Percentiles rank a stretch among this genome's conserved stretches.
These are phyloP conservation scores for Gossypium laxum DNA, from an alignment of 441 rosid species.

Conservation along the genomic window DNA sequence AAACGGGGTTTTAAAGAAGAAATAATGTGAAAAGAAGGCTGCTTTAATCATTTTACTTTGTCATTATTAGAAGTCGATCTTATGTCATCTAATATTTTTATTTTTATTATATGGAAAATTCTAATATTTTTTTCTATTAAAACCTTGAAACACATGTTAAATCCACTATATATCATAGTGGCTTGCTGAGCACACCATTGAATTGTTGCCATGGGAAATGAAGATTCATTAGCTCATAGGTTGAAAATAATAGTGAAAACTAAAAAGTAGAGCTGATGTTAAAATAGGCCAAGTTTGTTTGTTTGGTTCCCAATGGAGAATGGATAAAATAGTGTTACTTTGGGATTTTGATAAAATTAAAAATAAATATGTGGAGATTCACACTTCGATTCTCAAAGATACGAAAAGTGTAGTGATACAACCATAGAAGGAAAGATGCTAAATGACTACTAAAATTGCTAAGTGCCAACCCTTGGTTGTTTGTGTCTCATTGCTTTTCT, in stretches of 20 bases:
- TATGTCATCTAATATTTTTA: not conserved
- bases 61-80: not conserved
- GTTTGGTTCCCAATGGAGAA: not conserved
- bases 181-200: not conserved
- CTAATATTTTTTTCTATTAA: not conserved
- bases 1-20: not conserved
- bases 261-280: not conserved
- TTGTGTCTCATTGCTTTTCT: not conserved
- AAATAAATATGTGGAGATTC: not conserved
- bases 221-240: not conserved
- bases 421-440: not conserved
- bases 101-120: not conserved
- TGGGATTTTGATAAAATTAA: not conserved
- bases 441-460: not conserved
- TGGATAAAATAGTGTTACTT: not conserved
- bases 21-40: not conserved
- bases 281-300: not conserved
- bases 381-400: not conserved
- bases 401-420: not conserved
- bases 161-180: constrained; percentile 12
- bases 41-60: not conserved
- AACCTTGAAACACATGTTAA: not conserved
- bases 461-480: not conserved
- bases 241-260: not conserved
- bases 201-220: not conserved